A percentile compares a stretch with the other conserved stretches of the same genome.
These are phyloP conservation scores for Hypomontagnella submonticulosa DNA, from an alignment of 495 filamentous ascomycete species.

Conservation along the genomic window DNA sequence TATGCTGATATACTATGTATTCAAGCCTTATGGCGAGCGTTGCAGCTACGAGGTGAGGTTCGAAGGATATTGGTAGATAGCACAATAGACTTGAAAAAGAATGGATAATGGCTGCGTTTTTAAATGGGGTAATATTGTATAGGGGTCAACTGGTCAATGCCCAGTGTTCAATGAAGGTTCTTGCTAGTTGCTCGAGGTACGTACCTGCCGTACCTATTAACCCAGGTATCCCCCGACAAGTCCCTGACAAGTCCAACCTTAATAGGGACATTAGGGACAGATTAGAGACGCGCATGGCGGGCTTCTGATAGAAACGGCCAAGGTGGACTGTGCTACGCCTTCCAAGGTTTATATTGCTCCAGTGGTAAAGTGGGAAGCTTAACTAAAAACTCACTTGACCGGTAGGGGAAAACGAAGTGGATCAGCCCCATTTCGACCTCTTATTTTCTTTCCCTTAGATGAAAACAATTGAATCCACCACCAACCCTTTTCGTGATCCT, in stretches of 20 bases:
- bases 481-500: conserved; percentile 43
- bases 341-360: too few species aligned
- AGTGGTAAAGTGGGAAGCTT: conserved; percentile 8
- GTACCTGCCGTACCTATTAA: not conserved
- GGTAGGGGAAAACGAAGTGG: conserved; percentile 40
- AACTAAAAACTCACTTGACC: conserved; percentile 22
- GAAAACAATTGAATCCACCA: conserved; percentile 39
- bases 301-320: not conserved
- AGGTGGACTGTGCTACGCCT: conserved; percentile 13
- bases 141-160: too few species aligned
- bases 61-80: too few species aligned
- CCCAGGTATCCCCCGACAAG: not conserved
- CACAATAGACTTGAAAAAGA: too few species aligned
- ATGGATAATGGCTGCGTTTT: too few species aligned
- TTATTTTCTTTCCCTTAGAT: conserved; percentile 50
- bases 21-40: too few species aligned
- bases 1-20: too few species aligned
- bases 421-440: conserved; percentile 45
- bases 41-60: too few species aligned
- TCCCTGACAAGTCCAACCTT: conserved; percentile 16
- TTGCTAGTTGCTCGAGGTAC: not conserved
- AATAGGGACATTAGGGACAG: not conserved
- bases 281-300: too few species aligned
- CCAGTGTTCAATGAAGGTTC: too few species aligned
- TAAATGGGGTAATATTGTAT: too few species aligned